phyloP scores from a whole-genome alignment of 768 basidiomycete genomes.

The Lentinus brumalis region DNA sequence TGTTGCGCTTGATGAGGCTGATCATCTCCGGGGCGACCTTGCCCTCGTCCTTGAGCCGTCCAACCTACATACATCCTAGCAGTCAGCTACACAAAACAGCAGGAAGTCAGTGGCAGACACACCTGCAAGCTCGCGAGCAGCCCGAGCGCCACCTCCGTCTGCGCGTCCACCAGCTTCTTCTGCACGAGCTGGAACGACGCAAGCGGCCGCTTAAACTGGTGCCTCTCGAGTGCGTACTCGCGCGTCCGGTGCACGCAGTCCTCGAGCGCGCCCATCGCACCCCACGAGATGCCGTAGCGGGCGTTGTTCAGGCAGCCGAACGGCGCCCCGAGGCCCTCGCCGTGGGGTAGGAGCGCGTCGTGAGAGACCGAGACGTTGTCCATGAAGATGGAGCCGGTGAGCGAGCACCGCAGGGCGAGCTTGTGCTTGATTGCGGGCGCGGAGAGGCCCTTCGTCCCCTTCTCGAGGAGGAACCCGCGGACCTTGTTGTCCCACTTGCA shows the following conservation, averaged over 20 bases:
- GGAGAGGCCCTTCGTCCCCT: conserved; percentile 80
- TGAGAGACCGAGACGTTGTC: conserved; percentile 81
- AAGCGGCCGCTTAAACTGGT: conserved; percentile 87
- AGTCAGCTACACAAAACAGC: not conserved
- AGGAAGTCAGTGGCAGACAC: not conserved
- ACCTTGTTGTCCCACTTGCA: conserved; percentile 94
- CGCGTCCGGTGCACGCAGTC: conserved; percentile 81
- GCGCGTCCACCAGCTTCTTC: conserved; percentile 95
- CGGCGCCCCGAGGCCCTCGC: conserved; percentile 76
- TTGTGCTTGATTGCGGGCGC: conserved; percentile 93
- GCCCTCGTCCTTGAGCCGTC: conserved; percentile 82
- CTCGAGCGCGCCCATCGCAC: conserved; percentile 94
- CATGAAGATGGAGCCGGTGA: conserved; percentile 90
- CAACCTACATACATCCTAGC: conserved; percentile 38
- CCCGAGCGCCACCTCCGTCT: conserved; percentile 82
- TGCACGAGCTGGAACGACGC: conserved; percentile 98
- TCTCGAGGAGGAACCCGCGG: conserved; percentile 89
- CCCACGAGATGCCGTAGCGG: conserved; percentile 91
- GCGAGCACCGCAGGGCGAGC: conserved; percentile 81
- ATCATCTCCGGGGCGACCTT: conserved; percentile 87
- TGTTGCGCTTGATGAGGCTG: conserved; percentile 93
- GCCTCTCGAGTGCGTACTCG: conserved; percentile 84
- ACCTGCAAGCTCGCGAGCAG: conserved; percentile 76
- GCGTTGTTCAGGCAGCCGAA: conserved; percentile 95
- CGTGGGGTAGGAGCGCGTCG: conserved; percentile 76